Percentiles rank a stretch among this genome's conserved stretches.
phyloP scores from a whole-genome alignment of 495 filamentous ascomycete genomes.

The Chaetomium tenue region DNA sequence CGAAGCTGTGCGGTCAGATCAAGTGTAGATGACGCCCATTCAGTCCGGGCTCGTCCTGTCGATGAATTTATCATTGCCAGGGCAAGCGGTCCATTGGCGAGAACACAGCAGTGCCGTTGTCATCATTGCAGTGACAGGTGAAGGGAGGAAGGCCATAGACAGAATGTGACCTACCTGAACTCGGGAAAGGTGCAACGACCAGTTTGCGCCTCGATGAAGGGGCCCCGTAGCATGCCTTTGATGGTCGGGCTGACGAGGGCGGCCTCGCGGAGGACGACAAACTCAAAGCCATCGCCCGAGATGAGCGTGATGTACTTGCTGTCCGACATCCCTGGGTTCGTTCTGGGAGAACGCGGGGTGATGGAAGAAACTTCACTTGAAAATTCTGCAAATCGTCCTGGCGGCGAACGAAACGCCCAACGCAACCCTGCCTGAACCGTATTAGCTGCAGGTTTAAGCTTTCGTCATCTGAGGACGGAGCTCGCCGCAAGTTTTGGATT shows the following conservation, averaged over 20 bases:
- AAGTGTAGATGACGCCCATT: constrained; percentile 57
- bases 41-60: constrained; percentile 33
- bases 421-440: not conserved
- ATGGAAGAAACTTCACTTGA: constrained; percentile 7
- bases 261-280: constrained; percentile 74
- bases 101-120: constrained; percentile 42
- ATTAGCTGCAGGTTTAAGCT: not conserved
- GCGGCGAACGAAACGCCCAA: not conserved
- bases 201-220: constrained; percentile 66
- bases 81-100: constrained; percentile 38
- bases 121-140: constrained; percentile 37
- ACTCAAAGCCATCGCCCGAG: constrained; percentile 85
- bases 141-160: constrained; percentile 7
- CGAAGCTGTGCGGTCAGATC: constrained; percentile 48
- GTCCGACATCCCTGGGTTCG: constrained; percentile 21
- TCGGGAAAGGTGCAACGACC: constrained; percentile 67
- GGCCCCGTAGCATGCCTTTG: constrained; percentile 81
- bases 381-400: constrained; percentile 9
- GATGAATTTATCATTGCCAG: not conserved
- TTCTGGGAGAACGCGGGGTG: not conserved
- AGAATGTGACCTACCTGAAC: constrained; percentile 56
- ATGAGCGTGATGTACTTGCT: constrained; percentile 80
- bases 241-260: constrained; percentile 74
- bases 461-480: constrained; percentile 1
- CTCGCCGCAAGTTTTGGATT: not conserved